phyloP scores from a whole-genome alignment of 331 rosid genomes.

The Arachis monticola region DNA sequence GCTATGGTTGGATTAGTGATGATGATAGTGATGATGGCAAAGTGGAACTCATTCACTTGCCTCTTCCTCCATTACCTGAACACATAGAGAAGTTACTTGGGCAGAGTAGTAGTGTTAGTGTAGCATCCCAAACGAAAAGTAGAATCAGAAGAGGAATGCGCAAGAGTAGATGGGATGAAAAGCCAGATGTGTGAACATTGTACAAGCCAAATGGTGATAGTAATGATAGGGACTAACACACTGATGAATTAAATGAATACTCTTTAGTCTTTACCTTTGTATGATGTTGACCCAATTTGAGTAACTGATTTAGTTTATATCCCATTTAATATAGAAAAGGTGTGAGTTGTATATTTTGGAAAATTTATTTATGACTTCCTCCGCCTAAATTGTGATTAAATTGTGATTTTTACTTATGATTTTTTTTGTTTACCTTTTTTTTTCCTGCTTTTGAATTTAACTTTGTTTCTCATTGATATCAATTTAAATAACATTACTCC shows the following conservation, averaged over 20 bases:
- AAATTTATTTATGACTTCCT: too few relatives aligned
- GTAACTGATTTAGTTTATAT: too few relatives aligned
- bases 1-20: slow-evolving; percentile 58
- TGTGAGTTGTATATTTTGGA: too few relatives aligned
- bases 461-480: too few relatives aligned
- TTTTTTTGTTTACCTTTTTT: too few relatives aligned
- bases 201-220: background rate
- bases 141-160: slow-evolving; percentile 34
- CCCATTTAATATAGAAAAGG: too few relatives aligned
- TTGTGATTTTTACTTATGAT: background rate
- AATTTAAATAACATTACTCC: too few relatives aligned
- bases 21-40: slow-evolving; percentile 10
- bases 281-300: too few relatives aligned
- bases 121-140: background rate
- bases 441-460: too few relatives aligned
- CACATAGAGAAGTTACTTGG: slow-evolving; percentile 38
- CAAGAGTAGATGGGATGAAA: slow-evolving; percentile 67
- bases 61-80: slow-evolving; percentile 40
- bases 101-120: background rate
- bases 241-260: too few relatives aligned
- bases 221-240: background rate
- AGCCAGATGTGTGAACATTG: slow-evolving; percentile 38
- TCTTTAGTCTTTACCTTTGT: too few relatives aligned
- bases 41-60: slow-evolving; percentile 38
- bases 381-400: too few relatives aligned